Conservation (phyloP, 1,139 yeast species). For the Candida sanyaensis region DNA sequence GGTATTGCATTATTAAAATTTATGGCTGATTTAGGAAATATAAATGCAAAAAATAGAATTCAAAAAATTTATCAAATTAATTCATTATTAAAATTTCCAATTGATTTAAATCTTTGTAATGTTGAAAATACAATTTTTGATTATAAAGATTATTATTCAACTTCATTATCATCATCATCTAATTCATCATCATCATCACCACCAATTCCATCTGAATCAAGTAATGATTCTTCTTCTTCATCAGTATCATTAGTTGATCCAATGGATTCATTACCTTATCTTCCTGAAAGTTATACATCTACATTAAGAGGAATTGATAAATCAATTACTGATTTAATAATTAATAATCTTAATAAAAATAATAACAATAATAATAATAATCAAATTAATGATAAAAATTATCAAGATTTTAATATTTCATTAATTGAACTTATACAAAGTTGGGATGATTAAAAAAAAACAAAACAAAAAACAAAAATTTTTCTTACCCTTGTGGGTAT, state of each 20-base stretch:
- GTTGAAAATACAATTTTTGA: conserved; percentile 6
- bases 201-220: too few relatives aligned
- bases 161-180: too few relatives aligned
- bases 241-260: conserved; percentile 1
- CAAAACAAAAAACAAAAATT: too few relatives aligned
- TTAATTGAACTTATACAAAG: conserved; percentile 13
- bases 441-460: conserved; percentile 9
- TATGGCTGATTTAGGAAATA: conserved; percentile 45
- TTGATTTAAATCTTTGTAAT: conserved; percentile 17
- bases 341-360: background rate
- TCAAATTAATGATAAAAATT: background rate
- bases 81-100: conserved; percentile 14
- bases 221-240: too few relatives aligned
- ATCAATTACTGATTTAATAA: conserved; percentile 2
- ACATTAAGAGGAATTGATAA: conserved; percentile 9
- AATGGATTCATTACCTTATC: conserved; percentile 8
- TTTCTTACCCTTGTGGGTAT: background rate
- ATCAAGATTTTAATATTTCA: conserved; percentile 7
- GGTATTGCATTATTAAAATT: conserved; percentile 37
- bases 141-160: conserved; percentile 6
- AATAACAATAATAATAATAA: background rate
- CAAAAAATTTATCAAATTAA: conserved; percentile 24
- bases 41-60: conserved; percentile 38
- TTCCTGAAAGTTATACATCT: conserved; percentile 9
- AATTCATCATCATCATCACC: too few relatives aligned